phyloP scores from a whole-genome alignment of 352 stramenopile genomes.

The Phytophthora foliorum region DNA sequence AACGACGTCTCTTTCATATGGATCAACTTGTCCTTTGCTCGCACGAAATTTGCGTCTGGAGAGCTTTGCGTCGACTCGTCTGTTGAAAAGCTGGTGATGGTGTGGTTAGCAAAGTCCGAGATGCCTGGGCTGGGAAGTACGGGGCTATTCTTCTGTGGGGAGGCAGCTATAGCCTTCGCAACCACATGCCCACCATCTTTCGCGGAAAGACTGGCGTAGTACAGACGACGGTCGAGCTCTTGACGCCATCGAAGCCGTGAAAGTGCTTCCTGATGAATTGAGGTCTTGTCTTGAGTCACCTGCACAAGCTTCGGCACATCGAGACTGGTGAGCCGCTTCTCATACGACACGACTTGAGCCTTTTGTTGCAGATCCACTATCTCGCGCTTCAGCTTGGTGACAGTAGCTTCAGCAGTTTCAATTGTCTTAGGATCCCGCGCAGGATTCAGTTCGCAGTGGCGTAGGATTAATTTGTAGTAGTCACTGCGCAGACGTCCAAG shows the following conservation, averaged over 20 bases:
- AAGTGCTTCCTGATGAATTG: slow-evolving; percentile 74
- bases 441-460: slow-evolving; percentile 82
- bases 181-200: slow-evolving; percentile 16
- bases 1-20: slow-evolving; percentile 79
- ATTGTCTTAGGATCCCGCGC: slow-evolving; percentile 85
- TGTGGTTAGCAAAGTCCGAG: not conserved
- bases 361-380: slow-evolving; percentile 79
- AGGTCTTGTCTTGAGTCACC: slow-evolving; percentile 72
- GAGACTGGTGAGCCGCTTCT: slow-evolving; percentile 63
- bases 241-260: slow-evolving; percentile 73
- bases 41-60: slow-evolving; percentile 61
- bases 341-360: slow-evolving; percentile 74
- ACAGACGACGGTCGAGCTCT: slow-evolving; percentile 68
- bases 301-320: slow-evolving; percentile 76
- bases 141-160: slow-evolving; percentile 25
- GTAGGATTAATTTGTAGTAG: slow-evolving; percentile 85
- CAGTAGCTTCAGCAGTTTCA: slow-evolving; percentile 67
- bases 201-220: slow-evolving; percentile 38
- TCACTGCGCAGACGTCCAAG: slow-evolving; percentile 75
- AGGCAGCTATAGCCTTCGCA: not conserved
- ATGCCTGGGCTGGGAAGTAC: not conserved
- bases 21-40: slow-evolving; percentile 78
- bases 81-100: slow-evolving; percentile 9
- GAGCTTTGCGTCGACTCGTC: slow-evolving; percentile 15
- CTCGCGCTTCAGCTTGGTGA: slow-evolving; percentile 73